A percentile compares a stretch with the other conserved stretches of the same genome.
phyloP scores from a whole-genome alignment of 345 rosid species.

The Eucalyptus melliodora region DNA sequence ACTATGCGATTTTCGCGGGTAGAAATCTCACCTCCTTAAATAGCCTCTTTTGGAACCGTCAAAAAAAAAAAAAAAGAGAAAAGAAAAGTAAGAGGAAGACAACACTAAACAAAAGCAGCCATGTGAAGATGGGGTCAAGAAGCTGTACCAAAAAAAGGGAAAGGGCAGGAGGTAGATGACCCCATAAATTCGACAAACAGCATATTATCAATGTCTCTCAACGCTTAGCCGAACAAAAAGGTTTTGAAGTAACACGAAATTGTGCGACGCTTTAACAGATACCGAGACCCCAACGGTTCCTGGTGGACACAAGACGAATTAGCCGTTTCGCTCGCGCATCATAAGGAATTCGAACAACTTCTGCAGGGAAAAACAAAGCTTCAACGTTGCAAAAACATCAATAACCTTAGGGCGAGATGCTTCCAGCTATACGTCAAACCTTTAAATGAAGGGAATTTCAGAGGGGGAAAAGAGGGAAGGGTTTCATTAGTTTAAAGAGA shows the following conservation, averaged over 20 bases:
- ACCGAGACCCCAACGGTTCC: background rate
- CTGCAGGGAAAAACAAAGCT: background rate
- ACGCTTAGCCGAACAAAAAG: background rate
- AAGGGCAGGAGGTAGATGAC: background rate
- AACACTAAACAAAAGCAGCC: background rate
- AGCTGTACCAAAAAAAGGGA: background rate
- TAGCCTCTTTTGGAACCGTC: background rate
- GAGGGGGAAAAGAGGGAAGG: background rate
- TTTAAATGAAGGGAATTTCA: background rate
- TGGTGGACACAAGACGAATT: background rate
- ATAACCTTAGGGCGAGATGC: background rate
- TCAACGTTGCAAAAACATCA: background rate
- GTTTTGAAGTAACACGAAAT: background rate
- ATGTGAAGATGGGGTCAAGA: background rate
- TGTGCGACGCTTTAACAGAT: background rate
- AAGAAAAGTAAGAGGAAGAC: background rate
- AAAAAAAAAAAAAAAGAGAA: rapidly evolving
- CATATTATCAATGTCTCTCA: background rate
- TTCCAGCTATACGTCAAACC: background rate
- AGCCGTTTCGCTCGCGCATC: background rate
- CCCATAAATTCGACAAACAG: background rate
- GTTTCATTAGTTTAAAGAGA: background rate
- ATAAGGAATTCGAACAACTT: background rate
- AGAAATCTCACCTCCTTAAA: background rate
- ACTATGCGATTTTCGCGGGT: background rate